Evolutionary conservation across 306 rosid species (phyloP), one percentile per base, ranked within the genome.

Genomic region (Hippophae tibetana): DNA sequence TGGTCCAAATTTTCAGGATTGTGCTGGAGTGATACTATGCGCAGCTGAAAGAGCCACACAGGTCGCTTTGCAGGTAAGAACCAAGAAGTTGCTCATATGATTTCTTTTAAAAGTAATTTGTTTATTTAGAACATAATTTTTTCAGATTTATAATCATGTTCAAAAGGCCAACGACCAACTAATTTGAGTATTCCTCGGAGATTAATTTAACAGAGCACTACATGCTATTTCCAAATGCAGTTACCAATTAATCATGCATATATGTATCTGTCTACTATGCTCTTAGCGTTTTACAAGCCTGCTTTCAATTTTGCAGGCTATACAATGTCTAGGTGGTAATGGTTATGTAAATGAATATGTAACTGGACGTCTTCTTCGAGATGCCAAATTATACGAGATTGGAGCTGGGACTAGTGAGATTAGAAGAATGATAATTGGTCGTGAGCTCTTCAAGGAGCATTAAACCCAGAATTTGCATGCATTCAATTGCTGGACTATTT

Each of bases 11-110:
- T 55, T 80, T 62, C 83, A 92, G 98, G 98, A 92, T 78, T 92
- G 96, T 63, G 96, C 98, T 56, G 98, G 98, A 67, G 96, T 74
- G 50, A 87, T 92, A 74, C 89, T 85, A 53, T 76, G 77, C 57
- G 84, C 98, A 13, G 93, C 93, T 44, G 98, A 92, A 69, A 80
- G 93, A 88, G 98, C 98, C 62, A 92, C 96, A 3, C 95, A 92
- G 57, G 86, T 85, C 52, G 95, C 98, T 57, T 82, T 92, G 74
- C 96, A 87, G 95, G 95, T 87, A 62, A 72, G 25, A 12, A 47
- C 4, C 84, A 62, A 72, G 38, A 12, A 47, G 3, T 52, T 42
- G 27, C 26, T 25, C 23, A 18, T 18, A 47, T 45, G 51, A 43
- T 26, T n/a, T 5, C 40, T 38, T 41, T 47, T 18, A 12, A 13